These are phyloP conservation scores for Myxozyma neglecta DNA, from an alignment of 805 yeast species.

Conservation along the genomic window DNA sequence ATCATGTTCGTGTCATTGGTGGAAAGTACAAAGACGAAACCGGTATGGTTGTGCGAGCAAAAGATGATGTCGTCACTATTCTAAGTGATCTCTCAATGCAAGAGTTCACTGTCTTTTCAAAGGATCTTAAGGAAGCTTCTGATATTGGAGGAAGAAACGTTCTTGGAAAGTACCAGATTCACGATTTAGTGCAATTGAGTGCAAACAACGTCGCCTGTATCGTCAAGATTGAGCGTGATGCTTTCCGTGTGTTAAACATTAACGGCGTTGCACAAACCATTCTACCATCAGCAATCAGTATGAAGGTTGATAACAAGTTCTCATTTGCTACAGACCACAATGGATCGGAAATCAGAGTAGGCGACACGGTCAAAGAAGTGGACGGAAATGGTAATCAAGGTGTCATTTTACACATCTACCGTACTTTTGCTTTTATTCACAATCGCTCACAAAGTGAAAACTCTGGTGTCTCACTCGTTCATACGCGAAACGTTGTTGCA, in stretches of 20 bases:
- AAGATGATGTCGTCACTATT: slow-evolving; percentile 82
- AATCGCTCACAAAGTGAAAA: slow-evolving; percentile 79
- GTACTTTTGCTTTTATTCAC: slow-evolving; percentile 74
- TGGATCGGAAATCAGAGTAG: slow-evolving; percentile 82
- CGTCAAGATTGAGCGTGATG: slow-evolving; percentile 83
- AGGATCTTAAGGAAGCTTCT: slow-evolving; percentile 86
- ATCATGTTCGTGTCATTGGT: slow-evolving; percentile 37
- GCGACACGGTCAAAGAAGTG: slow-evolving; percentile 87
- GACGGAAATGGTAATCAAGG: slow-evolving; percentile 88
- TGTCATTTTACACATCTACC: slow-evolving; percentile 79
- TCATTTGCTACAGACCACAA: slow-evolving; percentile 81
- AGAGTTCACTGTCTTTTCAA: slow-evolving; percentile 90
- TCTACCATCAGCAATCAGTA: slow-evolving; percentile 77
- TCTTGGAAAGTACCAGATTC: slow-evolving; percentile 73
- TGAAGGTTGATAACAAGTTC: slow-evolving; percentile 68
- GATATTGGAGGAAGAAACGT: slow-evolving; percentile 72
- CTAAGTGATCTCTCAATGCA: slow-evolving; percentile 84
- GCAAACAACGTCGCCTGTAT: slow-evolving; percentile 86
- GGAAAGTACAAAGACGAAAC: slow-evolving; percentile 94
- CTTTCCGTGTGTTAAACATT: slow-evolving; percentile 74
- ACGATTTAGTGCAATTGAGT: slow-evolving; percentile 85
- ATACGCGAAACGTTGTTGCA: slow-evolving; percentile 73
- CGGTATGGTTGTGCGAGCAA: slow-evolving; percentile 83
- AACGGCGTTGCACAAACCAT: slow-evolving; percentile 74
- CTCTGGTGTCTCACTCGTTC: slow-evolving; percentile 85